Percentiles rank a stretch among this genome's conserved stretches.
Evolutionary conservation across 495 filamentous ascomycete species (phyloP).

Genomic region (Tuber aestivum): DNA sequence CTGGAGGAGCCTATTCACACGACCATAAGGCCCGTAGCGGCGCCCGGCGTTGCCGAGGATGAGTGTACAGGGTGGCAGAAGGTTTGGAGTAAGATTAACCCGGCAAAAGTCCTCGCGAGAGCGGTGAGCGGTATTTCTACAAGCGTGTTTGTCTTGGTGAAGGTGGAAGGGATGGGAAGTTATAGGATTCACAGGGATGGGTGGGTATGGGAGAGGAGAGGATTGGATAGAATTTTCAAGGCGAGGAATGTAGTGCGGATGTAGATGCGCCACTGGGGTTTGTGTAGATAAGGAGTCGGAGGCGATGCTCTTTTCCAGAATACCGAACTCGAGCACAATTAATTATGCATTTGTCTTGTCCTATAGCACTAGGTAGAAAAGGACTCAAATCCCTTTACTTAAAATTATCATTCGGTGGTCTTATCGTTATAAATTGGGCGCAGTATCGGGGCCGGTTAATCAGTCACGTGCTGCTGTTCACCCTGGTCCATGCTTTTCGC

Average conservation of each 20-base stretch:
- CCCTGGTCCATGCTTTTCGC: constrained; percentile 17
- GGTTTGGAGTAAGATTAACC: constrained; percentile 20
- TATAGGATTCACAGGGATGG: constrained; percentile 36
- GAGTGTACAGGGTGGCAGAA: constrained; percentile 12
- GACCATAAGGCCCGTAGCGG: neutral
- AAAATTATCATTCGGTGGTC: neutral
- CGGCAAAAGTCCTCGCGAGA: neutral
- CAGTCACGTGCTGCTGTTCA: constrained; percentile 15
- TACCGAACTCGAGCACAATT: neutral
- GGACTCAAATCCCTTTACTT: neutral
- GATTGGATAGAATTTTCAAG: constrained; percentile 36
- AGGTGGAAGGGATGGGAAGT: constrained; percentile 23
- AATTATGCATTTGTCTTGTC: neutral
- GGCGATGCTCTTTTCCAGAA: neutral
- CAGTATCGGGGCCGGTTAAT: neutral
- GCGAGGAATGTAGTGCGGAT: neutral
- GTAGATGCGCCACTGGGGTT: neutral
- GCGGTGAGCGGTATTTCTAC: constrained; percentile 7
- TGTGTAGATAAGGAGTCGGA: constrained; percentile 9
- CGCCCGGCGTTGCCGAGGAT: constrained; percentile 5
- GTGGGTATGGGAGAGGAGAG: constrained; percentile 40
- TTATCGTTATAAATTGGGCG: neutral
- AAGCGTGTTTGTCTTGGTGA: constrained; percentile 26
- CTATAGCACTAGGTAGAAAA: neutral
- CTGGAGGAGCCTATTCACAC: constrained; percentile 23